phyloP scores from a whole-genome alignment of 2,329 filamentous ascomycete species.

The Pestalotiopsis sp. region DNA sequence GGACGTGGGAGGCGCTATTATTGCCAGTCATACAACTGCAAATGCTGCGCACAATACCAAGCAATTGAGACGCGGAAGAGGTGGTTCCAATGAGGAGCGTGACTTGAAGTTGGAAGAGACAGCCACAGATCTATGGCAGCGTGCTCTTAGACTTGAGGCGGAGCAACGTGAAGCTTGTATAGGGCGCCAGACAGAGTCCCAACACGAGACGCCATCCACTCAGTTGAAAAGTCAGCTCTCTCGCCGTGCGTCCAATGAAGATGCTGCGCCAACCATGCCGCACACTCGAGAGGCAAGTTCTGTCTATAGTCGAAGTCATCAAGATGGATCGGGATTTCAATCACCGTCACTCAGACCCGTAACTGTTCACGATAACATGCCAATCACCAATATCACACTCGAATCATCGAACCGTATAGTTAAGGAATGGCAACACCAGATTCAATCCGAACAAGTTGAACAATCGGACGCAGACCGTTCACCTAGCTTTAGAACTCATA shows the following conservation, averaged over 20 bases:
- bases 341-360: neutral
- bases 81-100: neutral
- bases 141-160: conserved; percentile 15
- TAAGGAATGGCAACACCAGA: conserved; percentile 30
- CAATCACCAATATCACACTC: conserved; percentile 7
- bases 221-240: neutral
- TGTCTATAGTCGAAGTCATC: neutral
- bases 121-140: conserved; percentile 17
- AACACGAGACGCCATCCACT: neutral
- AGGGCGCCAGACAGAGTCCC: neutral
- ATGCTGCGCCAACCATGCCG: neutral
- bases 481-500: conserved; percentile 13
- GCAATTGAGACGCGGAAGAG: neutral
- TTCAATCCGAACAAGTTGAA: conserved; percentile 25
- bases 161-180: conserved; percentile 8
- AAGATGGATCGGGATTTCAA: neutral
- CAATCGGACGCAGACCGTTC: conserved; percentile 16
- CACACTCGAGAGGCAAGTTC: conserved; percentile 4
- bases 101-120: conserved; percentile 14
- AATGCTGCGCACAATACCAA: neutral
- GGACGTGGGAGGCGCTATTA: conserved; percentile 9
- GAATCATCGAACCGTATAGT: conserved; percentile 27
- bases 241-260: neutral
- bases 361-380: neutral
- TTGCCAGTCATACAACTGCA: conserved; percentile 5